phyloP scores from a whole-genome alignment of 2,329 filamentous ascomycete species.

The Calonectria pauciramosa region DNA sequence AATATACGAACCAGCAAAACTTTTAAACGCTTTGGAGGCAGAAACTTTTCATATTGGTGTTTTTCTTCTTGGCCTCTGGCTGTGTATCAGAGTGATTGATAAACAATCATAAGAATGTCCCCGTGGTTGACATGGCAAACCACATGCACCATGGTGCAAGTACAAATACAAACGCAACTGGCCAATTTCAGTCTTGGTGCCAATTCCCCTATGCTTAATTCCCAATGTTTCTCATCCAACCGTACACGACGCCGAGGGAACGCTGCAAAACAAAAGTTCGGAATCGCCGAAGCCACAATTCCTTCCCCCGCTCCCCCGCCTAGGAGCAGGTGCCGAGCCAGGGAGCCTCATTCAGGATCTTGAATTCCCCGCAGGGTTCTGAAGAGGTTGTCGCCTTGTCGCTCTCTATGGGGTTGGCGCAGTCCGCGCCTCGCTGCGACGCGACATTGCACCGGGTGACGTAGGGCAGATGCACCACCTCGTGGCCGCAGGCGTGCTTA shows the following conservation, averaged over 20 bases:
- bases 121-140: not conserved
- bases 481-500: slow-evolving; percentile 8
- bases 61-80: not conserved
- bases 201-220: not conserved
- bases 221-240: not conserved
- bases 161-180: not conserved
- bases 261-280: not conserved
- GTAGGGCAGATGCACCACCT: slow-evolving; percentile 4
- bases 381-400: slow-evolving; percentile 1
- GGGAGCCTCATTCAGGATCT: not conserved
- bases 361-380: slow-evolving; percentile 3
- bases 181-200: not conserved
- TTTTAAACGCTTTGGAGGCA: not conserved
- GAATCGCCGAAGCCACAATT: not conserved
- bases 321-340: slow-evolving; percentile 2
- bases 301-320: not conserved
- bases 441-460: not conserved
- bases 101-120: not conserved
- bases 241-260: not conserved
- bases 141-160: not conserved
- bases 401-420: slow-evolving; percentile 4
- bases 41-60: not conserved
- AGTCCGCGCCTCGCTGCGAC: not conserved
- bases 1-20: not conserved
- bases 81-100: not conserved